phyloP scores from a whole-genome alignment of 768 basidiomycete genomes.

The Lactarius akahatsu region DNA sequence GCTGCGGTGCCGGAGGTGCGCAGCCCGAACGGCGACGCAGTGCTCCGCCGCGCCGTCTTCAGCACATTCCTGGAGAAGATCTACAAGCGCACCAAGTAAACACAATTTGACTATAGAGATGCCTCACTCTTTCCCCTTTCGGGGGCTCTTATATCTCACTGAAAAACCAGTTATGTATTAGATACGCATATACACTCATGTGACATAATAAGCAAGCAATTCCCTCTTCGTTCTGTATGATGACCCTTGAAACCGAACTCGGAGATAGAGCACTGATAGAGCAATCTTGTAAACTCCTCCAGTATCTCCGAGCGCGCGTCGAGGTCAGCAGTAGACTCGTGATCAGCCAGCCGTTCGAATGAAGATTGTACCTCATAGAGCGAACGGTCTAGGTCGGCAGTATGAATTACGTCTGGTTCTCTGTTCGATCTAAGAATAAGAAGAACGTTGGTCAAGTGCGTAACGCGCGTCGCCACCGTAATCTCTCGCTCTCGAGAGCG shows the following conservation, averaged over 20 bases:
- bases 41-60: slow-evolving; percentile 68
- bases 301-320: too few relatives aligned
- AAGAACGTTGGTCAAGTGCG: too few relatives aligned
- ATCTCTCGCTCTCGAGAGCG: too few relatives aligned
- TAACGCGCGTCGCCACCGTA: too few relatives aligned
- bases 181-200: background rate
- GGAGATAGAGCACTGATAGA: background rate
- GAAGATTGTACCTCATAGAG: too few relatives aligned
- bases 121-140: background rate
- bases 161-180: background rate
- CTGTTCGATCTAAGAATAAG: too few relatives aligned
- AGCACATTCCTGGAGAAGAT: slow-evolving; percentile 88
- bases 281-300: background rate
- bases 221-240: too few relatives aligned
- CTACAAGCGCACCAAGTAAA: slow-evolving; percentile 54
- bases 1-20: slow-evolving; percentile 62
- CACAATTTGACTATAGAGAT: background rate
- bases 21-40: slow-evolving; percentile 37
- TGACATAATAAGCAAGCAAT: slow-evolving; percentile 1
- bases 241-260: background rate
- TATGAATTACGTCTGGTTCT: too few relatives aligned
- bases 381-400: too few relatives aligned
- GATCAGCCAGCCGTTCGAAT: too few relatives aligned
- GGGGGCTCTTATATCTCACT: background rate
- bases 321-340: too few relatives aligned